Evolutionary conservation across 768 basidiomycete species (phyloP), one percentile per base, ranked within the genome.

Genomic region (Tylopilus sp.): DNA sequence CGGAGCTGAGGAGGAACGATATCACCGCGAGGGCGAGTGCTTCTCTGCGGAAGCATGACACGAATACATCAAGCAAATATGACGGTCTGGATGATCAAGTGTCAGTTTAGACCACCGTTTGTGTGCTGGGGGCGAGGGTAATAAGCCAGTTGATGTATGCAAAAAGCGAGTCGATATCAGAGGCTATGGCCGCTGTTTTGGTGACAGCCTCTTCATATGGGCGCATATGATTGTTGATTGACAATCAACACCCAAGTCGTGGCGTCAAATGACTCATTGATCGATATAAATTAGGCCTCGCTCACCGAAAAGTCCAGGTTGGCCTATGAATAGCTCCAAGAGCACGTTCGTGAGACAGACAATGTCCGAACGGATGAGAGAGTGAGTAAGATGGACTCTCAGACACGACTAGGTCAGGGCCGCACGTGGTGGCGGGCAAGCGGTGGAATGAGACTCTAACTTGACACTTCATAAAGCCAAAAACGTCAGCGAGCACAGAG

Each of bases 291-390:
- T 46, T 22, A 48, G 45, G 52, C 58, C 46, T 46, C 51, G 26
- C 16, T 45, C 25, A 29, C 31, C 28, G 17, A 26, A 29, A 24
- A 25, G 49, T 25, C 42, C 3, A 47, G 48, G 10, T 13, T 6
- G 30, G 50, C 38, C 59, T 34, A 40, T 59, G 60, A 50, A 46
- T 26, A 30, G 55, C 55, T 57, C 50, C 59, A 46, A 60, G 50
- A 49, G 33, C 50, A 50, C 33, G 61, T 36, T 44, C 41, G 17
- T 34, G 19, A 9, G 46, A 13, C 17, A 43, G 1, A 55, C 53
- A 52, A 55, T 52, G 48, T 50, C 60, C 53, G 53, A 28, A 24
- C 29, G 48, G 36, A 9, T 42, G 24, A 19, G 45, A 45, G 17
- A 44, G 52, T 21, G 45, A 53, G 41, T 21, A 16, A 47, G 52